A percentile compares a stretch with the other conserved stretches of the same genome.
phyloP scores from a whole-genome alignment of 1,284 basidiomycete species.

The Singerocomus inundabilis region DNA sequence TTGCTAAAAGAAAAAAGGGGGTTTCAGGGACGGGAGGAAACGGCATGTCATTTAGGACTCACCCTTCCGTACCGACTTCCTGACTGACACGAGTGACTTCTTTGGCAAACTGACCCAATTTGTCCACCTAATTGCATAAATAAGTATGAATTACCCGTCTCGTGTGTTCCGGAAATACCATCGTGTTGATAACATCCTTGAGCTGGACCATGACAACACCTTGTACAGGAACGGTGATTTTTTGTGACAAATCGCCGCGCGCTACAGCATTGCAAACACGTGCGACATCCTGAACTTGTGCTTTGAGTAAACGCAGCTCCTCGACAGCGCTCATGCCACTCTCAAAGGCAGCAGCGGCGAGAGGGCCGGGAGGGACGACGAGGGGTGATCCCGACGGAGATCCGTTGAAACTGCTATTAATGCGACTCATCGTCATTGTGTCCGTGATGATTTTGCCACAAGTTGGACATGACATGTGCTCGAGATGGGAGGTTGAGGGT shows the following conservation, averaged over 20 bases:
- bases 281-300: constrained; percentile 83
- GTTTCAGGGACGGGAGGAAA: constrained; percentile 12
- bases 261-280: constrained; percentile 97
- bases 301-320: constrained; percentile 75
- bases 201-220: constrained; percentile 97
- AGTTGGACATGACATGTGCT: constrained; percentile 46
- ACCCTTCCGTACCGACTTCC: constrained; percentile 93
- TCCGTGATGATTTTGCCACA: constrained; percentile 48
- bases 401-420: constrained; percentile 32
- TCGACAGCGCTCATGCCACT: constrained; percentile 67
- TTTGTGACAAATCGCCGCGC: constrained; percentile 89
- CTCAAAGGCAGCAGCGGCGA: constrained; percentile 58
- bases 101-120: constrained; percentile 77
- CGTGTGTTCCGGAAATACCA: constrained; percentile 55
- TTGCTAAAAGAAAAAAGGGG: constrained; percentile 46
- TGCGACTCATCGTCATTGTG: constrained; percentile 34
- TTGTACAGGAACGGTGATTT: constrained; percentile 95
- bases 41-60: constrained; percentile 18
- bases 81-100: constrained; percentile 86
- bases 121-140: constrained; percentile 53
- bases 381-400: constrained; percentile 46
- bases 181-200: constrained; percentile 97
- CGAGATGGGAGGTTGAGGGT: constrained; percentile 40
- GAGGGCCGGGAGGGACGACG: constrained; percentile 55
- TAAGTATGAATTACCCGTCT: constrained; percentile 13